Conservation (phyloP, 345 rosid species). For the Geranium rotundifolium region DNA sequence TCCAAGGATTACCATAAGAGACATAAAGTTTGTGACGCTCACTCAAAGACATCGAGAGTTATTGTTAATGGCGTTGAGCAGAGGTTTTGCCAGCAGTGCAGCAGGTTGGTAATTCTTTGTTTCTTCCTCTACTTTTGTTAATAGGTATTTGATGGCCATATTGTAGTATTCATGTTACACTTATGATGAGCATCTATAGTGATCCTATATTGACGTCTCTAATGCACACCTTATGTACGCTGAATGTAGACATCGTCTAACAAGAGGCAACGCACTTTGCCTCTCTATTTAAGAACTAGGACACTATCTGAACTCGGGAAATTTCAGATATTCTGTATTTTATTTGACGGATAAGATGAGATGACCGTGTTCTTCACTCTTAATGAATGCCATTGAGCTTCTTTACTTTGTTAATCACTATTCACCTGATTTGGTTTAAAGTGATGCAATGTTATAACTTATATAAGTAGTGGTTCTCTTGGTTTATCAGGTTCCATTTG, state of each 20-base stretch:
- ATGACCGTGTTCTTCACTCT: too few species aligned
- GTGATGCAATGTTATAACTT: too few species aligned
- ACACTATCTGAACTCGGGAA: too few species aligned
- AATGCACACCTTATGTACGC: background rate
- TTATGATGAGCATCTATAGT: background rate
- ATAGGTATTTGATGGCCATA: background rate
- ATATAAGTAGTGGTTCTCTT: background rate
- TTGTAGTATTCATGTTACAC: background rate
- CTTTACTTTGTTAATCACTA: too few species aligned
- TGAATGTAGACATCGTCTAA: background rate
- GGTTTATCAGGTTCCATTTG: slow-evolving; percentile 29
- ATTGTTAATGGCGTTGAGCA: slow-evolving; percentile 42
- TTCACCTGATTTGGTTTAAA: too few species aligned
- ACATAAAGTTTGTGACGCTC: slow-evolving; percentile 49
- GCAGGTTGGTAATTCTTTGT: slow-evolving; percentile 28
- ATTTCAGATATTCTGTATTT: too few species aligned
- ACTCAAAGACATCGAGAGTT: slow-evolving; percentile 44
- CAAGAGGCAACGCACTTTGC: too few species aligned
- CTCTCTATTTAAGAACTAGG: too few species aligned
- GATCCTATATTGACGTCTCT: background rate
- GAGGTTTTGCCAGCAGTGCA: slow-evolving; percentile 60
- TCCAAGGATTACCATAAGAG: slow-evolving; percentile 51
- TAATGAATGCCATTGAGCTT: too few species aligned
- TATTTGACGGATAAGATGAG: too few species aligned
- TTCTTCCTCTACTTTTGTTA: background rate